Percentiles rank a stretch among this genome's conserved stretches.
These are phyloP conservation scores for Obelidium mucronatum DNA, from an alignment of 192 early-diverging fungal genomes.

Conservation along the genomic window DNA sequence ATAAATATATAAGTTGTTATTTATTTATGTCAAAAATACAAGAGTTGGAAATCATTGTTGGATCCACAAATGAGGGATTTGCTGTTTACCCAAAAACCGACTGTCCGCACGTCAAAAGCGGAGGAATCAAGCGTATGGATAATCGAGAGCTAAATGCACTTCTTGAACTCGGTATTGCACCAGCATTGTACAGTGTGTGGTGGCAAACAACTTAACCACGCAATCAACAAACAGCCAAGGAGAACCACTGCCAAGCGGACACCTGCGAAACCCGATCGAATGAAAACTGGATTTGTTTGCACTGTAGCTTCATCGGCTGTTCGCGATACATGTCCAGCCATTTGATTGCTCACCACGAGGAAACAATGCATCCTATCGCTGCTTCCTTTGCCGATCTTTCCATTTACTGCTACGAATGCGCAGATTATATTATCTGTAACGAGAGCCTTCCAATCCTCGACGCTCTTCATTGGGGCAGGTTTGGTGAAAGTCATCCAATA, in stretches of 20 bases:
- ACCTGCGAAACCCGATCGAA: background rate
- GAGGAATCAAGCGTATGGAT: background rate
- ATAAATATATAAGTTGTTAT: background rate
- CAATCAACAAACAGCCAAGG: background rate
- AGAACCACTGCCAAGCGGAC: background rate
- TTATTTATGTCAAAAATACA: background rate
- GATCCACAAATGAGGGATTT: slow-evolving; percentile 8
- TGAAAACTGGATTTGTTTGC: slow-evolving; percentile 9
- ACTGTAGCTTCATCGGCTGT: background rate
- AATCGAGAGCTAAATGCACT: background rate
- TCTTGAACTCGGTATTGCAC: background rate
- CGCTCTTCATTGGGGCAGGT: background rate
- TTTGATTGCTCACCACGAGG: background rate
- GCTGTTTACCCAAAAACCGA: slow-evolving; percentile 20
- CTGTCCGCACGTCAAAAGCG: slow-evolving; percentile 11
- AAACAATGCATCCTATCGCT: background rate
- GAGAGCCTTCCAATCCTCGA: background rate
- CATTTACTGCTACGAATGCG: slow-evolving; percentile 4
- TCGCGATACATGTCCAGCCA: background rate
- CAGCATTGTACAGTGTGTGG: too few species aligned
- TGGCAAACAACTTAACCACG: too few species aligned
- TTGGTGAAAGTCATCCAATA: background rate
- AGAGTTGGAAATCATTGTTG: too few species aligned
- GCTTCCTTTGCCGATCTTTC: slow-evolving; percentile 1
- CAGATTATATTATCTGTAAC: background rate